A percentile compares a stretch with the other conserved stretches of the same genome.
These are phyloP conservation scores for Talaromyces thailandensis DNA, from an alignment of 495 filamentous ascomycete genomes.

Conservation along the genomic window DNA sequence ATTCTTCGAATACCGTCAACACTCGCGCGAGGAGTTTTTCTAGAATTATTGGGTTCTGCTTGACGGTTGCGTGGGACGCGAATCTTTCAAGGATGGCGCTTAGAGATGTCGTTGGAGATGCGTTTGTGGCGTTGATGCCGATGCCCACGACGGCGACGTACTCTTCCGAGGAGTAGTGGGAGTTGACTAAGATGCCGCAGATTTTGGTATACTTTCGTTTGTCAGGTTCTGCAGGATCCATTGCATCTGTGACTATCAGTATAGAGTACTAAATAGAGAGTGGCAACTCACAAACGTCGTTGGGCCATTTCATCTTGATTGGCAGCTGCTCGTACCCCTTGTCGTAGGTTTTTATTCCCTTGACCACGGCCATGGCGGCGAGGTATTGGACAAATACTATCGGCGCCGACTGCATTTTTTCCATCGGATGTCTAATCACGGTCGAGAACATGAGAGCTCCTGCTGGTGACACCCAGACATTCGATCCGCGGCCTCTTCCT, in stretches of 20 bases:
- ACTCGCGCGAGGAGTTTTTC: slow-evolving; percentile 83
- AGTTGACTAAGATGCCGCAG: slow-evolving; percentile 88
- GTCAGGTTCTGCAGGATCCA: slow-evolving; percentile 54
- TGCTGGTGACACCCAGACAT: slow-evolving; percentile 90
- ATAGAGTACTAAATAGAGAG: no score
- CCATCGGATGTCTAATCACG: slow-evolving; percentile 69
- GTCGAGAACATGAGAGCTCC: slow-evolving; percentile 82
- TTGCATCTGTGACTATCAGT: no score
- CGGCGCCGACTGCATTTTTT: slow-evolving; percentile 61
- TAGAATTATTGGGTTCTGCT: slow-evolving; percentile 48
- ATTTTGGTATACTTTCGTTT: slow-evolving; percentile 75
- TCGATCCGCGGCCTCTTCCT: slow-evolving; percentile 82
- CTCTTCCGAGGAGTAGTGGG: slow-evolving; percentile 62
- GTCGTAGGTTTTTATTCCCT: slow-evolving; percentile 75
- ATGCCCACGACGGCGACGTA: slow-evolving; percentile 87
- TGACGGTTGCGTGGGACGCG: slow-evolving; percentile 11
- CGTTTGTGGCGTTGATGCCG: slow-evolving; percentile 82
- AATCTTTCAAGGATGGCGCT: slow-evolving; percentile 52
- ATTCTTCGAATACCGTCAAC: slow-evolving; percentile 64
- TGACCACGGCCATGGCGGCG: slow-evolving; percentile 79
- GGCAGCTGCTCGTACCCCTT: slow-evolving; percentile 63
- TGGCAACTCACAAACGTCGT: slow-evolving; percentile 77
- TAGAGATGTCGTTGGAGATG: slow-evolving; percentile 78
- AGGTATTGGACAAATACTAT: slow-evolving; percentile 95
- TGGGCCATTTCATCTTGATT: slow-evolving; percentile 93